Percentiles rank a stretch among this genome's conserved stretches.
phyloP scores from a whole-genome alignment of 2,329 filamentous ascomycete genomes.

The Colletotrichum musae region DNA sequence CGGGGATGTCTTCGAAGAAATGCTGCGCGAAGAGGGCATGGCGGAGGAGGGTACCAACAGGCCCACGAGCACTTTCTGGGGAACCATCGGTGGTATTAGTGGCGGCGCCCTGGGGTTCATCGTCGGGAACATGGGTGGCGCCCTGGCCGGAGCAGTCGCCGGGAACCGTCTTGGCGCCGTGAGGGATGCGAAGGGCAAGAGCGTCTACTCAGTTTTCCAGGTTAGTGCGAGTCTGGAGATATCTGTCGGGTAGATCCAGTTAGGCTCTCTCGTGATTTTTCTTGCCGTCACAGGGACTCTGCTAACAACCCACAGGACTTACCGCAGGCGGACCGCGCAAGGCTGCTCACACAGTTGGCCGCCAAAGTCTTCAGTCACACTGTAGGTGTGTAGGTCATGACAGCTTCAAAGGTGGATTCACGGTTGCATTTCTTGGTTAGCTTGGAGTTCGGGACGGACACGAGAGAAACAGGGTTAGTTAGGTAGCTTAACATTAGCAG shows the following conservation, averaged over 20 bases:
- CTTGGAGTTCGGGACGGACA: constrained; percentile 36
- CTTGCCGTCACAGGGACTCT: too few species aligned
- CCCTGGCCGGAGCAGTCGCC: constrained; percentile 90
- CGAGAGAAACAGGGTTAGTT: background rate
- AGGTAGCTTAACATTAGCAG: constrained; percentile 5
- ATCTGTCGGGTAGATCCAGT: constrained; percentile 30
- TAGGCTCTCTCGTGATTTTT: constrained; percentile 19
- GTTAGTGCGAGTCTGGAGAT: constrained; percentile 51
- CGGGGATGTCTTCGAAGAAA: constrained; percentile 88
- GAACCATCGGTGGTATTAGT: constrained; percentile 85
- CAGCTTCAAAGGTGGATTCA: background rate
- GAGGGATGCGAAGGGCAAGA: constrained; percentile 92
- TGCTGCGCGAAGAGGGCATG: constrained; percentile 89
- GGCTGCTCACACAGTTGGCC: constrained; percentile 86
- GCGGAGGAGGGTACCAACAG: constrained; percentile 75
- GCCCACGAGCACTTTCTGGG: constrained; percentile 86
- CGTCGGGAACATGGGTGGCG: constrained; percentile 89
- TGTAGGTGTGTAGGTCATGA: constrained; percentile 66
- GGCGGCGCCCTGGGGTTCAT: constrained; percentile 96
- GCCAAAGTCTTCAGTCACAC: constrained; percentile 88
- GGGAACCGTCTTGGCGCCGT: constrained; percentile 94
- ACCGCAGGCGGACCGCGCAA: constrained; percentile 85
- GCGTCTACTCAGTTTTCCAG: constrained; percentile 91
- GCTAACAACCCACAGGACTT: constrained; percentile 71
- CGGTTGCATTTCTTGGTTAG: constrained; percentile 16